These are phyloP conservation scores for Lithocarpus polystachyus DNA, from an alignment of 306 rosid species.

Conservation along the genomic window DNA sequence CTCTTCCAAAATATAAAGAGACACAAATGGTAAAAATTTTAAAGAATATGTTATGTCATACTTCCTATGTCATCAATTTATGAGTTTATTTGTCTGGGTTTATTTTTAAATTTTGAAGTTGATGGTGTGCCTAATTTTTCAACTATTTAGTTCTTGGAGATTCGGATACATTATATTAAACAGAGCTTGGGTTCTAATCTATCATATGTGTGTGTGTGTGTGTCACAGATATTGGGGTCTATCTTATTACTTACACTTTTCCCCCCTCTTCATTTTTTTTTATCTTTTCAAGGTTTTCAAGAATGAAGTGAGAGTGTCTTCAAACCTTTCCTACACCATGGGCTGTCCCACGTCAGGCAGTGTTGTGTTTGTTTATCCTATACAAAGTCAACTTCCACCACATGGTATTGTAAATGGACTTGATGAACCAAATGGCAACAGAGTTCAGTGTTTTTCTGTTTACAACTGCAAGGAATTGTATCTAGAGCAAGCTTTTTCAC, in stretches of 20 bases:
- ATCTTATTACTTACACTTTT: neutral
- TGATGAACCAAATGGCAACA: conserved; percentile 26
- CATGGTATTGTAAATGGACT: conserved; percentile 24
- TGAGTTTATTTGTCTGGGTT: neutral
- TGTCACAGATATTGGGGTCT: neutral
- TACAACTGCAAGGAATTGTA: conserved; percentile 61
- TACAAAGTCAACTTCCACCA: conserved; percentile 32
- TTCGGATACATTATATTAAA: neutral
- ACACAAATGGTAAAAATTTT: neutral
- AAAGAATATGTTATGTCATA: neutral
- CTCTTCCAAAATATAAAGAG: neutral
- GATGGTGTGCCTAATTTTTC: neutral
- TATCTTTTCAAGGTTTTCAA: conserved; percentile 52
- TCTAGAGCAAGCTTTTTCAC: conserved; percentile 51
- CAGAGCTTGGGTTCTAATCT: neutral
- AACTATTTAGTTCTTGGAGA: neutral
- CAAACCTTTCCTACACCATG: conserved; percentile 63
- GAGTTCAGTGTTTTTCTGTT: conserved; percentile 28
- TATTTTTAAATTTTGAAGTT: neutral
- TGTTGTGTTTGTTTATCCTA: conserved; percentile 44
- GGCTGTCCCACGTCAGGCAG: conserved; percentile 65
- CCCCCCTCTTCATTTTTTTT: neutral
- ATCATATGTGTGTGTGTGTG: neutral
- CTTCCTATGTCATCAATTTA: neutral
- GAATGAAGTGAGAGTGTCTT: conserved; percentile 64